Base-by-base conservation (phyloP, 2,329 filamentous ascomycete species). In the Colletotrichum sp. region DNA sequence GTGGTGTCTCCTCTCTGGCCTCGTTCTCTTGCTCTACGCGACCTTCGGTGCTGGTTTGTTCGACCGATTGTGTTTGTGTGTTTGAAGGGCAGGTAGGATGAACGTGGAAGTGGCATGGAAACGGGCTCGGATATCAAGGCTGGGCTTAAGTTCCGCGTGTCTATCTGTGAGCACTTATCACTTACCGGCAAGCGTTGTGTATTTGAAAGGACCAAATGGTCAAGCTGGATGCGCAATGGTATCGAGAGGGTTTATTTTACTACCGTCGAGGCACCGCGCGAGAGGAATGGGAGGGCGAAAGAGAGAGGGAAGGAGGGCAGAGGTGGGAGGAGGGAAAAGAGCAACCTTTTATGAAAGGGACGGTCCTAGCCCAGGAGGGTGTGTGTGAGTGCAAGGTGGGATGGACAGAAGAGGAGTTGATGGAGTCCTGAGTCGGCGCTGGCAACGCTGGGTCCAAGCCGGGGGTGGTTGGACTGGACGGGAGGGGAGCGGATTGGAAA, bases 201-300 rank as follows among this genome's bases (percentile, higher is more conserved):
- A 69, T 62, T 59, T 55, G 55, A 34, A 30, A 27, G 49, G 74
- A 76, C 74, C 70, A 22, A 64, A 30, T 59, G 72, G 67, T 71
- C 67, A 11, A 63, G 30, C 27, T 77, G 36, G 52, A 62, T 75
- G 71, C 72, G 72, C 75, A 75, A 74, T 77, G 72, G 75, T 34
- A 75, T 77, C 75, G 75, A 77, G 75, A 77, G 75, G 72, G 71
- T 67, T 75, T 70, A 61, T 75, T 67, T 71, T 75, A 62, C 71
- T 77, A 75, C 75, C 75, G 75, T 77, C 75, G 71, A 70, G 68
- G 65, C 75, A 77, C 75, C 66, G 75, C 72, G 71, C 67, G 55
- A 71, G 76, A 77, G 39, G 74, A 71, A 34, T 69, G 66, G 69
- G 66, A 77, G 76, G 69, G 70, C 69, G 69, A 36, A 70, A 77